Percentiles rank a stretch among this genome's conserved stretches.
Conservation (phyloP, 257 asterid species). For the Eustoma russellianum region DNA sequence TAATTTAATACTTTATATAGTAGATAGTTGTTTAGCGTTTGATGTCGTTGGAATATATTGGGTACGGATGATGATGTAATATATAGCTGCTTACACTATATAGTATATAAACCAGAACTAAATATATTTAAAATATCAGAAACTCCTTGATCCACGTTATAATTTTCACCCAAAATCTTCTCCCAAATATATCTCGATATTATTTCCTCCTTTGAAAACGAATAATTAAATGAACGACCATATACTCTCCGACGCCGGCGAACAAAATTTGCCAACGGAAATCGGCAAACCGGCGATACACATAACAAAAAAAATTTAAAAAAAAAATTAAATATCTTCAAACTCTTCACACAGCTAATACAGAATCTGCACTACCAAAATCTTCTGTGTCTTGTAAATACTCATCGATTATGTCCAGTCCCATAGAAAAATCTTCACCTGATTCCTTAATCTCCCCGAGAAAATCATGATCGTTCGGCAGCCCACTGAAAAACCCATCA, state of each 20-base stretch:
- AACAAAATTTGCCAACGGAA: constrained; percentile 55
- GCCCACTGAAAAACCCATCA: constrained; percentile 12
- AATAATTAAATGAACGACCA: constrained; percentile 15
- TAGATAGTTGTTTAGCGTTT: too few species aligned
- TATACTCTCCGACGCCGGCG: constrained; percentile 14
- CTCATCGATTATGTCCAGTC: constrained; percentile 38
- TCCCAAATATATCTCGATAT: constrained; percentile 9
- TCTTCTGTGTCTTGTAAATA: constrained; percentile 41
- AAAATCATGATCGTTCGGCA: constrained; percentile 6
- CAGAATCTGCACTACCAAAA: constrained; percentile 33
- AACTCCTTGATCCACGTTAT: constrained; percentile 26
- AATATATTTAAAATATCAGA: not conserved
- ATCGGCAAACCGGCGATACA: constrained; percentile 37
- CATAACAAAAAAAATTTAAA: not conserved
- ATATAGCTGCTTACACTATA: too few species aligned
- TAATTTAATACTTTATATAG: too few species aligned
- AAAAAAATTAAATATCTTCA: not conserved
- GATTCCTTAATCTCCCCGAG: constrained; percentile 32
- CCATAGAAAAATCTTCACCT: constrained; percentile 34
- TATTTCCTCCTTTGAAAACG: not conserved
- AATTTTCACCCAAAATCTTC: constrained; percentile 20
- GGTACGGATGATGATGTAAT: too few species aligned
- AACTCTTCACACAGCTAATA: constrained; percentile 20
- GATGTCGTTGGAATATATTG: too few species aligned
- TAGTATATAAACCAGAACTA: not conserved